Conservation (phyloP, 1,284 basidiomycete species). For the Termitomyces sp. region DNA sequence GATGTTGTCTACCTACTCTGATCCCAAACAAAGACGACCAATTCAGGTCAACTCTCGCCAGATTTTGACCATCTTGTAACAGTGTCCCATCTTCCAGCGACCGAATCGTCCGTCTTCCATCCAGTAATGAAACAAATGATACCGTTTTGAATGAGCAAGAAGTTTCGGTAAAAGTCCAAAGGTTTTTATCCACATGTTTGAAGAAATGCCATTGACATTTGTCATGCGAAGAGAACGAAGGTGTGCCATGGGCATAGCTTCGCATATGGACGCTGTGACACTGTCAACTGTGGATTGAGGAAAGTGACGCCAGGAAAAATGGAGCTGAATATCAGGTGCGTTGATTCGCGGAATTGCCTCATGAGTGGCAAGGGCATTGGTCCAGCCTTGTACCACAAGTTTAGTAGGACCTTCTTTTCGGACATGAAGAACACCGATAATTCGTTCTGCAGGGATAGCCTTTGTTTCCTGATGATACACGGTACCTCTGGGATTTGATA, state of each 20-base stretch:
- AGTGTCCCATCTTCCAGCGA: too few species aligned
- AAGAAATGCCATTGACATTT: conserved; percentile 8
- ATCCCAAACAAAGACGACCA: not conserved
- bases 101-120: too few species aligned
- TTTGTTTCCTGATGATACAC: not conserved
- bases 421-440: conserved; percentile 14
- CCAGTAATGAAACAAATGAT: not conserved
- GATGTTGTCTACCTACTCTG: not conserved
- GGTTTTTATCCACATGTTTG: conserved; percentile 12
- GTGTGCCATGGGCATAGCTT: conserved; percentile 15
- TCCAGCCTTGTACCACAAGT: conserved; percentile 17
- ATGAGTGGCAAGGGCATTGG: not conserved
- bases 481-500: conserved; percentile 10
- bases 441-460: conserved; percentile 4
- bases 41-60: not conserved
- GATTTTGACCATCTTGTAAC: too few species aligned
- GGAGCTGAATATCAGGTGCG: conserved; percentile 13
- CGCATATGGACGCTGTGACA: conserved; percentile 15
- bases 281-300: conserved; percentile 4
- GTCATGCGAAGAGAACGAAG: conserved; percentile 18
- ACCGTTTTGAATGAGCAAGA: not conserved
- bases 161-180: conserved; percentile 20
- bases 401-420: conserved; percentile 10
- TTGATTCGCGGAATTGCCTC: not conserved
- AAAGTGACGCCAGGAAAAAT: conserved; percentile 14